Evolutionary conservation across 176 grass and related monocot species (phyloP).

Genomic region (Aegilops bicornis): DNA sequence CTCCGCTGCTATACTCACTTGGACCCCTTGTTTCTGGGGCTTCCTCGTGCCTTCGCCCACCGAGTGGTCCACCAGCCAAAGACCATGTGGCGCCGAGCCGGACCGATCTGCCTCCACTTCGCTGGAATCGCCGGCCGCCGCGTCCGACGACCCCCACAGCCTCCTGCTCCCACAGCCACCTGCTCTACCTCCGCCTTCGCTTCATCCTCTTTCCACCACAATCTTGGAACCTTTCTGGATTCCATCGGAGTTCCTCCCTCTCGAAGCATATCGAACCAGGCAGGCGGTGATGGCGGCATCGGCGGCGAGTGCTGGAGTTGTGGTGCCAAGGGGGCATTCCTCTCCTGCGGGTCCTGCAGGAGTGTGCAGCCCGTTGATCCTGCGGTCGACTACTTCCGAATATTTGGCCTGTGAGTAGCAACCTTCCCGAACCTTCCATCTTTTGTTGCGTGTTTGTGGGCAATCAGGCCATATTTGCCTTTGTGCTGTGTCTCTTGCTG

Average conservation of each 20-base stretch:
- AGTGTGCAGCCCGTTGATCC: constrained; percentile 78
- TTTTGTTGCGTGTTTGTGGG: neutral
- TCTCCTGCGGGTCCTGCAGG: constrained; percentile 73
- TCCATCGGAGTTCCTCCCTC: constrained; percentile 9
- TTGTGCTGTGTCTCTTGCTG: no score
- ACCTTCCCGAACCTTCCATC: neutral
- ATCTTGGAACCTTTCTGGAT: neutral
- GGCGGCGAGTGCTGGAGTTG: constrained; percentile 74
- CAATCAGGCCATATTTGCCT: neutral
- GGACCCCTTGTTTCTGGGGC: no score
- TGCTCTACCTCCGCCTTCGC: neutral
- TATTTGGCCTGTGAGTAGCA: constrained; percentile 85
- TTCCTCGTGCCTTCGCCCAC: neutral
- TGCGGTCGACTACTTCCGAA: constrained; percentile 72
- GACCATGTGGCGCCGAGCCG: constrained; percentile 42
- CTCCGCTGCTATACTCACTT: no score
- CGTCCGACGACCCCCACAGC: neutral
- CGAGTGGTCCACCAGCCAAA: neutral
- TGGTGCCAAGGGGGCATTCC: constrained; percentile 54
- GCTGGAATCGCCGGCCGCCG: no score
- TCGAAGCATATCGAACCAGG: constrained; percentile 23
- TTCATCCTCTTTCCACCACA: neutral
- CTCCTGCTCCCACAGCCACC: neutral
- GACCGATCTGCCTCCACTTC: constrained; percentile 23
- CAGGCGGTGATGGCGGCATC: neutral